Percentiles rank a stretch among this genome's conserved stretches.
Conservation (phyloP, 768 basidiomycete species). For the Termitomyces sp. region DNA sequence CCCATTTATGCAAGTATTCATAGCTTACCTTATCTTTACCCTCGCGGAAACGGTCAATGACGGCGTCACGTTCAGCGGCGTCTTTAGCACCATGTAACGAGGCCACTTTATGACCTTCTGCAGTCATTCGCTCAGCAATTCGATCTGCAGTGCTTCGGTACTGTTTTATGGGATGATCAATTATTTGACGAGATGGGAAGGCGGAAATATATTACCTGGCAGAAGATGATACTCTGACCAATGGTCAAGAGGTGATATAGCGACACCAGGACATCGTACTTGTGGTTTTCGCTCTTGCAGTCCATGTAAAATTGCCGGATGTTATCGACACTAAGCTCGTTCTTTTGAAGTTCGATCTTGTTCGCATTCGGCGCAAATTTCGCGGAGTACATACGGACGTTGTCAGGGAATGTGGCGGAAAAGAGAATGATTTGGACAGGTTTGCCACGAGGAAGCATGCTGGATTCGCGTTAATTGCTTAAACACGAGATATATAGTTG, state of each 20-base stretch:
- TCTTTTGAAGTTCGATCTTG: constrained; percentile 92
- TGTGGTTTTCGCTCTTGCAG: constrained; percentile 84
- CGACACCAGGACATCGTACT: constrained; percentile 92
- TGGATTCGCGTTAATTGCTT: constrained; percentile 18
- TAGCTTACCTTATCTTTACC: constrained; percentile 82
- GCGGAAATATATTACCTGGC: constrained; percentile 50
- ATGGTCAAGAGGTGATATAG: constrained; percentile 89
- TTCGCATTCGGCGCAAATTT: constrained; percentile 94
- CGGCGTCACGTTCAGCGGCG: constrained; percentile 79
- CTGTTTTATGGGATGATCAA: constrained; percentile 29
- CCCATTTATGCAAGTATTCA: not conserved
- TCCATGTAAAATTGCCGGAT: constrained; percentile 99
- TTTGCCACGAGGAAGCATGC: constrained; percentile 50
- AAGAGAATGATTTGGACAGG: constrained; percentile 88
- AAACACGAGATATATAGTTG: not conserved
- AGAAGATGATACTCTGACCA: constrained; percentile 98
- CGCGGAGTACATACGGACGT: constrained; percentile 85
- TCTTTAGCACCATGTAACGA: constrained; percentile 96
- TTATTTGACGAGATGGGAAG: not conserved
- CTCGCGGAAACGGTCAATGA: constrained; percentile 94
- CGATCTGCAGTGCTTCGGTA: constrained; percentile 90
- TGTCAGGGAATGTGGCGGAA: constrained; percentile 96
- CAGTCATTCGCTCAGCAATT: constrained; percentile 85
- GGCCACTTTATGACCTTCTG: constrained; percentile 93
- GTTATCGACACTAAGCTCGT: constrained; percentile 89